Evolutionary conservation across 805 yeast genomes (phyloP).

Genomic region (Ogataea populi-albae): DNA sequence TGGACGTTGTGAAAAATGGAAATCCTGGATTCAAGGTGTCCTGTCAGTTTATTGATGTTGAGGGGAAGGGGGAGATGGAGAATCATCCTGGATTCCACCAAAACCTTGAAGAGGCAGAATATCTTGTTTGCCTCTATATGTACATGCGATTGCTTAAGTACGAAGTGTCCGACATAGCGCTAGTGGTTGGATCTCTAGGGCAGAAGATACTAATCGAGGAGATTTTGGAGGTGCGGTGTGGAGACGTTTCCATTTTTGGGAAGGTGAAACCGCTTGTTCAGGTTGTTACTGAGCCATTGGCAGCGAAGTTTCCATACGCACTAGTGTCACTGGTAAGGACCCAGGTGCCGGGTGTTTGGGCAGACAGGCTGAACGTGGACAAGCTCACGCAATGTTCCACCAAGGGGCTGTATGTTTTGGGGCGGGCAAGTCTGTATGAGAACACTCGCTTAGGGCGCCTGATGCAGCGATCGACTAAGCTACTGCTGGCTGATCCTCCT

Average conservation of each 20-base stretch:
- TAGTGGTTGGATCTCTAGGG: conserved; percentile 39
- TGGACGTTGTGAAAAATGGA: conserved; percentile 29
- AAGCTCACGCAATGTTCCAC: conserved; percentile 15
- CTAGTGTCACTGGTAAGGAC: conserved; percentile 38
- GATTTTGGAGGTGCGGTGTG: conserved; percentile 34
- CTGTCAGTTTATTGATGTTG: conserved; percentile 33
- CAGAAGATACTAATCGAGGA: conserved; percentile 44
- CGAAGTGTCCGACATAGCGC: conserved; percentile 35
- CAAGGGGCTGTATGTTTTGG: conserved; percentile 15
- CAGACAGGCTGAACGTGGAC: conserved; percentile 7
- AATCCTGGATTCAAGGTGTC: conserved; percentile 34
- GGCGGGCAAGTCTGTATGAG: conserved; percentile 6
- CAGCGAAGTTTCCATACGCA: conserved; percentile 30
- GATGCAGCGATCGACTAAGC: not conserved
- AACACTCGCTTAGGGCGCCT: conserved; percentile 1
- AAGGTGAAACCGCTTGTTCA: no score
- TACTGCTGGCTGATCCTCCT: no score
- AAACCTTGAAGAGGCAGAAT: conserved; percentile 49
- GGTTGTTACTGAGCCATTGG: conserved; percentile 30
- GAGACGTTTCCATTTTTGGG: conserved; percentile 2
- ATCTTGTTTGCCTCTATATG: conserved; percentile 41
- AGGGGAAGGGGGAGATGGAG: conserved; percentile 31
- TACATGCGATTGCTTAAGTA: conserved; percentile 47
- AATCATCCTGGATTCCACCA: conserved; percentile 29
- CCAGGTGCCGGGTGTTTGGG: conserved; percentile 21